Conservation (phyloP, 2,329 filamentous ascomycete species). For the Fonsecaea nubica region DNA sequence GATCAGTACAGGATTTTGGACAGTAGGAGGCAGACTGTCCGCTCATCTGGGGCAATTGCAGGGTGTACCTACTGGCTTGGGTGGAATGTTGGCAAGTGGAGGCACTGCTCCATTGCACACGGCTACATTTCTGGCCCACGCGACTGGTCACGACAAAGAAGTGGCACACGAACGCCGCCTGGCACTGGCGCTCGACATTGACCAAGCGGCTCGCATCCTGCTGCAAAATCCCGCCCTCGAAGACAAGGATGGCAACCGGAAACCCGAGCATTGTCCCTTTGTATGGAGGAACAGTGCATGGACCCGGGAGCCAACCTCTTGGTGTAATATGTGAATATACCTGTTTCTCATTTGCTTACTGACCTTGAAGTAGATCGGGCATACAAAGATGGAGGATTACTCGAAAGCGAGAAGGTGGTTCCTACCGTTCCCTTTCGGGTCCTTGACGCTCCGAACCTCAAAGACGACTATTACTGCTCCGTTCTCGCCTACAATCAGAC, state of each 20-base stretch:
- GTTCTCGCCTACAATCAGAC: constrained; percentile 82
- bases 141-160: constrained; percentile 64
- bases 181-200: constrained; percentile 80
- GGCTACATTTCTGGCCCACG: constrained; percentile 61
- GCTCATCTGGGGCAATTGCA: constrained; percentile 53
- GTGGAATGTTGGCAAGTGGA: constrained; percentile 69
- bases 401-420: constrained; percentile 54
- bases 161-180: constrained; percentile 76
- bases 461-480: constrained; percentile 96
- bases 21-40: constrained; percentile 73
- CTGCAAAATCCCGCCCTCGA: constrained; percentile 42
- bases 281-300: constrained; percentile 51
- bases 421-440: constrained; percentile 82
- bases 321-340: constrained; percentile 44
- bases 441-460: constrained; percentile 84
- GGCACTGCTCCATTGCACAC: constrained; percentile 72
- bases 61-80: constrained; percentile 66
- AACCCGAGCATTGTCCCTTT: constrained; percentile 42
- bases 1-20: constrained; percentile 77
- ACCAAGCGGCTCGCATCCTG: constrained; percentile 71
- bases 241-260: background rate
- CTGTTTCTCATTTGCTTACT: background rate
- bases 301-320: constrained; percentile 44
- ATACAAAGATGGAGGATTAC: constrained; percentile 5
- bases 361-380: constrained; percentile 5